These are phyloP conservation scores for Wallacemonas rigidus DNA, from an alignment of 208 protist species.

Conservation along the genomic window DNA sequence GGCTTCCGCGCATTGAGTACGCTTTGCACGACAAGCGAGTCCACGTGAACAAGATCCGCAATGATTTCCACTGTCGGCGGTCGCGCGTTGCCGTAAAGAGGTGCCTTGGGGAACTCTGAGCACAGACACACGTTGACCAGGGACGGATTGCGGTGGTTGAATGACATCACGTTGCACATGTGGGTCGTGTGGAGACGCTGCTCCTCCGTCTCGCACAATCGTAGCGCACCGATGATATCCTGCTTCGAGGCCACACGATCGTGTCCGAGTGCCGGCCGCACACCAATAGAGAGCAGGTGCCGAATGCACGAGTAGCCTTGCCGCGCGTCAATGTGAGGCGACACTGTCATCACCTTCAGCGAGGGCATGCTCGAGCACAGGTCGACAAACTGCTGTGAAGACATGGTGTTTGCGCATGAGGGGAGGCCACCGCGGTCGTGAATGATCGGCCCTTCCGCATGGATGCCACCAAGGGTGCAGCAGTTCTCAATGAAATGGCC, in stretches of 20 bases:
- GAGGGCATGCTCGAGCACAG: slow-evolving; percentile 59
- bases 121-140: slow-evolving; percentile 66
- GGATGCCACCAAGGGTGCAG: slow-evolving; percentile 67
- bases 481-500: slow-evolving; percentile 39
- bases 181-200: slow-evolving; percentile 65
- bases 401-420: slow-evolving; percentile 35
- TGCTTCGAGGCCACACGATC: slow-evolving; percentile 53
- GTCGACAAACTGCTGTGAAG: slow-evolving; percentile 37
- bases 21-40: slow-evolving; percentile 57
- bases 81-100: slow-evolving; percentile 46
- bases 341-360: slow-evolving; percentile 74
- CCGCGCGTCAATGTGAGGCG: slow-evolving; percentile 51
- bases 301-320: slow-evolving; percentile 51
- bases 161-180: slow-evolving; percentile 72
- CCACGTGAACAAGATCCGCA: slow-evolving; percentile 60
- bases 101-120: slow-evolving; percentile 48
- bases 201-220: slow-evolving; percentile 33
- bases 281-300: slow-evolving; percentile 40
- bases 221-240: slow-evolving; percentile 61
- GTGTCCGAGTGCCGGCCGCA: slow-evolving; percentile 59
- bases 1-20: slow-evolving; percentile 40
- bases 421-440: slow-evolving; percentile 67
- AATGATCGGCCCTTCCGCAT: slow-evolving; percentile 72
- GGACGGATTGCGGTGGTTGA: slow-evolving; percentile 65
- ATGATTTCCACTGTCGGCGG: slow-evolving; percentile 74